phyloP scores from a whole-genome alignment of 768 basidiomycete species.

The Cytidiella melzeri region DNA sequence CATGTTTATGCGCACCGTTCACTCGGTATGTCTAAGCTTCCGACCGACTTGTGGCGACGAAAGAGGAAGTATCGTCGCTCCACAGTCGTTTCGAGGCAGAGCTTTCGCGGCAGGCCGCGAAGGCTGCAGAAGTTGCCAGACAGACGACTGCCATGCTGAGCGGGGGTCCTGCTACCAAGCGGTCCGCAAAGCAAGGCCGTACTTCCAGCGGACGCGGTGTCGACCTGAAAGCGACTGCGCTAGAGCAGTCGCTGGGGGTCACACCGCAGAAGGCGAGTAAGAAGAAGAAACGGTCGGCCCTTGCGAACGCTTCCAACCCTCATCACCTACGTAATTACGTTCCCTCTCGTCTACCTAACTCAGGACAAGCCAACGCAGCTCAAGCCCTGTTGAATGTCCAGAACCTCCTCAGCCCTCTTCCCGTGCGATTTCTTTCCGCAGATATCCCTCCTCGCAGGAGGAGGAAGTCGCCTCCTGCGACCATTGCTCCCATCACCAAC shows the following conservation, averaged over 20 bases:
- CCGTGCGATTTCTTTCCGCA: constrained; percentile 62
- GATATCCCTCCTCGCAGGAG: constrained; percentile 50
- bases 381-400: constrained; percentile 38
- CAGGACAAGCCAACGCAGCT: constrained; percentile 31
- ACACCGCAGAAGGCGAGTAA: constrained; percentile 37
- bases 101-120: constrained; percentile 62
- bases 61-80: constrained; percentile 60
- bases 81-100: constrained; percentile 70
- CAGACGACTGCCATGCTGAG: constrained; percentile 37
- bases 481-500: constrained; percentile 37
- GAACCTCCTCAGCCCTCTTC: constrained; percentile 50
- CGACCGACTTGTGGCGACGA: constrained; percentile 62
- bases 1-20: constrained; percentile 14
- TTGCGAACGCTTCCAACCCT: constrained; percentile 91
- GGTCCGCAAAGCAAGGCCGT: constrained; percentile 32
- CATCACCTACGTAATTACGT: constrained; percentile 95
- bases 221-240: constrained; percentile 33
- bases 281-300: constrained; percentile 91
- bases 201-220: constrained; percentile 21
- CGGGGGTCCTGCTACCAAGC: constrained; percentile 32
- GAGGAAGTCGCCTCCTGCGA: constrained; percentile 16
- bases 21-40: constrained; percentile 45
- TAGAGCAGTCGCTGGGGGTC: constrained; percentile 29
- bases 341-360: constrained; percentile 67
- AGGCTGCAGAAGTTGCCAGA: constrained; percentile 43